Base-by-base conservation (phyloP, 805 yeast genomes). In the Yamadazyma olivae region DNA sequence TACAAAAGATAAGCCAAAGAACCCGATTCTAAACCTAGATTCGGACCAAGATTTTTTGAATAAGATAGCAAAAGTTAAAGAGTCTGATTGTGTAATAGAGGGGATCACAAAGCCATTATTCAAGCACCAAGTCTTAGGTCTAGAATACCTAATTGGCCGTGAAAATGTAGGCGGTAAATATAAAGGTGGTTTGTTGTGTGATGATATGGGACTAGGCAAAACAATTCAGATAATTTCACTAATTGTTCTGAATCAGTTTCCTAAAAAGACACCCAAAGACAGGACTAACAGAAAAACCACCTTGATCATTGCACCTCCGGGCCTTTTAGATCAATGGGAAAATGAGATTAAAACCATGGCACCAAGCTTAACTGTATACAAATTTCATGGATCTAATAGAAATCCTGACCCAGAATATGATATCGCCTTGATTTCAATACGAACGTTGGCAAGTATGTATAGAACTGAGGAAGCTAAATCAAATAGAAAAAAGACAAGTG, bases 201-300 rank as follows among this genome's bases (percentile, higher is more conserved):
- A 27, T 27, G 30, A 27, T 17, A 27, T 27, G 30, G 30, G 30
- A 15, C 15, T 27, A 15, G 30, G 30, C 7, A 27, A 27, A 27
- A 27, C 30, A 5, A 27, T 27, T 7, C 30, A 27, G 15, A 16
- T 27, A 5, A 27, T 27, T 27, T 13, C 30, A 27, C 13, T 27
- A 6, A 27, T 27, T 7, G 10, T n/a, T 6, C 17, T 13, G 13
- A 6, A 27, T 13, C n/a, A 27, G n/a, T n/a, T n/a, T n/a, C n/a
- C n/a, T n/a, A n/a, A n/a, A n/a, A n/a, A n/a, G n/a, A n/a, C n/a
- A n/a, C n/a, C n/a, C n/a, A n/a, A n/a, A 15, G 30, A n/a, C 6
- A 15, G 13, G 6, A 8, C 27, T 8, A 8, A 8, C 5, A n/a
- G 13, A 8, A 12, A 12, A 6, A 24, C 27, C 6, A 24, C 27